phyloP scores from a whole-genome alignment of 768 basidiomycete species.

The Leucocoprinus leucothites region DNA sequence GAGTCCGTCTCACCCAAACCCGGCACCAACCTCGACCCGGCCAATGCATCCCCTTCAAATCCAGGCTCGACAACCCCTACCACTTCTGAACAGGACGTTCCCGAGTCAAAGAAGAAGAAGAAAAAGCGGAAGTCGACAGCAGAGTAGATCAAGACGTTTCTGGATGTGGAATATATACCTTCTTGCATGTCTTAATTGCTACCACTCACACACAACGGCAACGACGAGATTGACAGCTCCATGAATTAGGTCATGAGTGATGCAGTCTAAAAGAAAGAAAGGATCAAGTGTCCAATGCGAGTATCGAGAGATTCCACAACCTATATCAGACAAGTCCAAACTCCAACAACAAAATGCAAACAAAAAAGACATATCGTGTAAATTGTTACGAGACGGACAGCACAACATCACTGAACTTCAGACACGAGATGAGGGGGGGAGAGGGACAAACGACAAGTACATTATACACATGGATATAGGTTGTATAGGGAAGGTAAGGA shows the following conservation, averaged over 20 bases:
- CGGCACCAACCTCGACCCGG: background rate
- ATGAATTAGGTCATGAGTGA: background rate
- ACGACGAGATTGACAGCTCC: too few relatives aligned
- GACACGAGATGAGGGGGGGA: too few relatives aligned
- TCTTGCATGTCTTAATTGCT: too few relatives aligned
- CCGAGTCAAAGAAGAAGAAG: conserved; percentile 17
- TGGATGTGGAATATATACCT: too few relatives aligned
- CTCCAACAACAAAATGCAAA: too few relatives aligned
- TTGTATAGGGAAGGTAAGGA: background rate
- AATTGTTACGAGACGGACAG: too few relatives aligned
- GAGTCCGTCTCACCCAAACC: background rate
- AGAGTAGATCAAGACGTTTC: background rate
- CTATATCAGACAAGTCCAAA: too few relatives aligned
- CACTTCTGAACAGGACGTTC: background rate
- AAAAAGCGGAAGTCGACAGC: conserved; percentile 14
- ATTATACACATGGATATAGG: conserved; percentile 4
- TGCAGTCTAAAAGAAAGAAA: background rate
- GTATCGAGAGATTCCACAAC: too few relatives aligned
- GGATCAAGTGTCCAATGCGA: too few relatives aligned
- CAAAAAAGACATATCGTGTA: too few relatives aligned
- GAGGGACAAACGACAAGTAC: background rate
- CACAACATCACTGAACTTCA: background rate
- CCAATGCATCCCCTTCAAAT: background rate
- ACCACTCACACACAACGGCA: too few relatives aligned
- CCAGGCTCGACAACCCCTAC: background rate